A percentile compares a stretch with the other conserved stretches of the same genome.
Evolutionary conservation across 352 stramenopile species (phyloP).

Genomic region (Globisporangium nodosum): DNA sequence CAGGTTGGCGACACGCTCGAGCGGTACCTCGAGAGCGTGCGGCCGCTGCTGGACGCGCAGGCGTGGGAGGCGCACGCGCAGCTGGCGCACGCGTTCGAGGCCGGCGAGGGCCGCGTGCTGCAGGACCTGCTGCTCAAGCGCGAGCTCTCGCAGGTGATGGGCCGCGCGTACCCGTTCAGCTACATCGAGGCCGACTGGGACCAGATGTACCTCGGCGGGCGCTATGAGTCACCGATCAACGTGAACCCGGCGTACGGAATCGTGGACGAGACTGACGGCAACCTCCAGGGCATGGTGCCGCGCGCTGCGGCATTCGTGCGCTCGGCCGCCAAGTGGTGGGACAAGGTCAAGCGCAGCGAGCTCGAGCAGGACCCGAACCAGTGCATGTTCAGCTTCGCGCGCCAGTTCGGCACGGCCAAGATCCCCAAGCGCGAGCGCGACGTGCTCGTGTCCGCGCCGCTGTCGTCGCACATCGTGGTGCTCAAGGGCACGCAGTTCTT

Average conservation of each 20-base stretch:
- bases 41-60: constrained; percentile 61
- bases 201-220: constrained; percentile 87
- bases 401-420: constrained; percentile 83
- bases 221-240: constrained; percentile 89
- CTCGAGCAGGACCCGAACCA: constrained; percentile 88
- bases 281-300: constrained; percentile 58
- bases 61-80: constrained; percentile 66
- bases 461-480: constrained; percentile 84
- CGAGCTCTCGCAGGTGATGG: constrained; percentile 69
- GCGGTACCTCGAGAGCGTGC: constrained; percentile 79
- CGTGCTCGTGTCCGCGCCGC: constrained; percentile 65
- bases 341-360: constrained; percentile 83
- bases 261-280: constrained; percentile 73
- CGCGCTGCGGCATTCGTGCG: constrained; percentile 75
- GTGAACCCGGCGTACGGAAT: constrained; percentile 88
- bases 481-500: constrained; percentile 85
- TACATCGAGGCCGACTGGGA: constrained; percentile 93
- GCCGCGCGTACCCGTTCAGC: constrained; percentile 87
- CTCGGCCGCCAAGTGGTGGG: constrained; percentile 85
- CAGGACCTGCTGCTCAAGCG: constrained; percentile 63
- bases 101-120: constrained; percentile 41
- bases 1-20: constrained; percentile 85
- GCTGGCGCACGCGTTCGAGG: constrained; percentile 53
- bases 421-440: constrained; percentile 72
- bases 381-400: constrained; percentile 87